A percentile compares a stretch with the other conserved stretches of the same genome.
phyloP scores from a whole-genome alignment of 768 basidiomycete genomes.

The Harrya chromipes region DNA sequence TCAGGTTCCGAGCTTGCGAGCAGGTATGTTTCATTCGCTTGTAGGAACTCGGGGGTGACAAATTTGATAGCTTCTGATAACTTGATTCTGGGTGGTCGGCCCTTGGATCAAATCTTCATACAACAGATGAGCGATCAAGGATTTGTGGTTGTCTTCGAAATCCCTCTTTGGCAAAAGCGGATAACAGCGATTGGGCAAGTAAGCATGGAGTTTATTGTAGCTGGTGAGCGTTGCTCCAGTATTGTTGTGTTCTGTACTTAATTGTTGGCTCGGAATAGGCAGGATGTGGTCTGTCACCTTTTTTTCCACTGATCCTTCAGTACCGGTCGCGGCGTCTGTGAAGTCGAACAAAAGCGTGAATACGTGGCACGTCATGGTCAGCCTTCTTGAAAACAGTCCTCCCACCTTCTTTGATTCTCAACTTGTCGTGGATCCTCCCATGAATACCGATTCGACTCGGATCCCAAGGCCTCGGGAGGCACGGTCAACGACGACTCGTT shows the following conservation, averaged over 20 bases:
- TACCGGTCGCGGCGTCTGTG: background rate
- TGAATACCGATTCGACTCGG: background rate
- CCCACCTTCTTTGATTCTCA: constrained; percentile 18
- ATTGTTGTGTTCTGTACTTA: background rate
- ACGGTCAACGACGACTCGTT: constrained; percentile 1
- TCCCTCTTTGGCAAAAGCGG: constrained; percentile 62
- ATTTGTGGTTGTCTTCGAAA: constrained; percentile 50
- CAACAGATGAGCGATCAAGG: constrained; percentile 45
- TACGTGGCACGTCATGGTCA: constrained; percentile 45
- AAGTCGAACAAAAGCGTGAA: constrained; percentile 7
- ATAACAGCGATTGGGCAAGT: constrained; percentile 61
- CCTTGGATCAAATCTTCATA: constrained; percentile 52
- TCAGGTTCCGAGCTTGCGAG: constrained; percentile 8
- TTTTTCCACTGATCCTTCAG: constrained; percentile 12
- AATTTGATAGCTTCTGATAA: constrained; percentile 39
- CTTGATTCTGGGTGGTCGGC: constrained; percentile 36
- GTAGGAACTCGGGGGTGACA: background rate
- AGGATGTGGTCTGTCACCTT: constrained; percentile 27
- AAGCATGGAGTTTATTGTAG: constrained; percentile 66
- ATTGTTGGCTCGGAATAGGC: constrained; percentile 3
- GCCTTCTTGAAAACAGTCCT: constrained; percentile 22
- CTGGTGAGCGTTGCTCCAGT: constrained; percentile 4
- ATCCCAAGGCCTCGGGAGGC: background rate
- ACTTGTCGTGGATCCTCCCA: constrained; percentile 7
- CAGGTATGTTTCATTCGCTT: constrained; percentile 23